Evolutionary conservation across 805 yeast species (phyloP).

Genomic region (Nakazawaea anatomiae): DNA sequence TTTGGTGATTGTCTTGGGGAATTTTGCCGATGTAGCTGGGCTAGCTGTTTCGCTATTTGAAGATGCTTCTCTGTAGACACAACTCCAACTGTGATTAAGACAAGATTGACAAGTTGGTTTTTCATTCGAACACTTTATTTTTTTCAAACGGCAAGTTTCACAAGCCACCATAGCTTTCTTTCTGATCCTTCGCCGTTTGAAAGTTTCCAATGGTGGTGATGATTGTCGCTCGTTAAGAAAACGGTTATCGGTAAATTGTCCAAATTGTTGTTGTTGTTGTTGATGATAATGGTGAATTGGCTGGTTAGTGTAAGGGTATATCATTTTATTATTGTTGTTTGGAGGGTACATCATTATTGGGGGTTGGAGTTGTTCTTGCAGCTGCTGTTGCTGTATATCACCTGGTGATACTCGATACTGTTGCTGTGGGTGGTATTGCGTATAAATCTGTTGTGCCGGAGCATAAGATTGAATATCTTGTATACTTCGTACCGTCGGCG

Average conservation of each 20-base stretch:
- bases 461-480: not conserved
- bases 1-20: not conserved
- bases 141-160: conserved; percentile 23
- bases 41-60: not conserved
- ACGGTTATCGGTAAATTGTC: not conserved
- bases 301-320: not conserved
- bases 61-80: conserved; percentile 5
- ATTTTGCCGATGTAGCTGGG: not conserved
- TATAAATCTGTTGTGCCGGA: not conserved
- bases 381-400: too few relatives aligned
- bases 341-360: not conserved
- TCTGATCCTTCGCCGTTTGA: not conserved
- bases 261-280: not conserved
- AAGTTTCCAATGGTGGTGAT: not conserved
- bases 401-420: not conserved
- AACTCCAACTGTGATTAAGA: not conserved
- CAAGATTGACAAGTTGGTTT: conserved; percentile 7
- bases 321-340: too few relatives aligned
- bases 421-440: not conserved
- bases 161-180: conserved; percentile 21
- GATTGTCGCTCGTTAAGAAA: not conserved
- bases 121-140: conserved; percentile 20
- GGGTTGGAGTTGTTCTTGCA: not conserved
- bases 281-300: not conserved
- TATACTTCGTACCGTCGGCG: not conserved